Base-by-base conservation (phyloP, 352 stramenopile genomes). In the Globisporangium cystogenes region DNA sequence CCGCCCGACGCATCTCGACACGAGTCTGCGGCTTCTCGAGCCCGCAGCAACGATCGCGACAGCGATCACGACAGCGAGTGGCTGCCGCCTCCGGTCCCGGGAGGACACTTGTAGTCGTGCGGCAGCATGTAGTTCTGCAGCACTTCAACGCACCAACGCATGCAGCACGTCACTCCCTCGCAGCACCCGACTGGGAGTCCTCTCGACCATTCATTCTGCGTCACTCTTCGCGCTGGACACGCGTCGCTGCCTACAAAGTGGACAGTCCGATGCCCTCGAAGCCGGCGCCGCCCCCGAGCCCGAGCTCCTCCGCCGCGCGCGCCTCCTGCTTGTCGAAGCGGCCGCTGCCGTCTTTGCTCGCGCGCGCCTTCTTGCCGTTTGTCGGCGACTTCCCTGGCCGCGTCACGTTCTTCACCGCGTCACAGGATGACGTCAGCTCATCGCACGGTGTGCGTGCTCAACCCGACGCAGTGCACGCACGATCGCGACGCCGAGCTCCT, bases 101-200 rank as follows among this genome's bases (percentile, higher is more conserved):
- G 82, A 5, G 82, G 82, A 46, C 82, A 93, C 59, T 90, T 70
- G 49, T 90, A 90, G 46, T 86, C 83, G 16, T 64, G 59, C 1
- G 83, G 83, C 7, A 93, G 66, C 73, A 93, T 72, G 50, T 88
- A 93, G 57, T 91, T 91, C 55, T 93, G 83, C 53, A 90, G 50
- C 20, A n/a, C n/a, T n/a, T n/a, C n/a, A n/a, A n/a, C n/a, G n/a
- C n/a, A n/a, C n/a, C n/a, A n/a, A n/a, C n/a, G n/a, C n/a, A n/a
- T n/a, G n/a, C n/a, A n/a, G n/a, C n/a, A n/a, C n/a, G n/a, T n/a
- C n/a, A n/a, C n/a, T n/a, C n/a, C n/a, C n/a, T n/a, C n/a, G n/a
- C n/a, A n/a, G n/a, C n/a, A n/a, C n/a, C n/a, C n/a, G n/a, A n/a
- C n/a, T n/a, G n/a, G n/a, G n/a, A n/a, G n/a, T n/a, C n/a, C n/a